Conservation (phyloP, 202 grass and related monocot genomes). For the Zoysia matrella region DNA sequence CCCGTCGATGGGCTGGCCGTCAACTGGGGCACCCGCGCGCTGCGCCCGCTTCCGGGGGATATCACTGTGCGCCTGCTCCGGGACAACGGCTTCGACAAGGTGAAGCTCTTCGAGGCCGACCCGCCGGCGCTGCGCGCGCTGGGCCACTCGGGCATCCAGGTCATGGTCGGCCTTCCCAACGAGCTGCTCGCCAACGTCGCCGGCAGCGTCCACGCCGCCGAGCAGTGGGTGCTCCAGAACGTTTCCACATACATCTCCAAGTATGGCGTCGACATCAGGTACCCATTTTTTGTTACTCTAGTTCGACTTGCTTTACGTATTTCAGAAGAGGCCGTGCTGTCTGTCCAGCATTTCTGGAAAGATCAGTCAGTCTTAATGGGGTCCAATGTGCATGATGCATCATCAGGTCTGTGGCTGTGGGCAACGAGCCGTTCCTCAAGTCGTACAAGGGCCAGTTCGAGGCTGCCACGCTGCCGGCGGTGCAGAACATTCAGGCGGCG, state of each 20-base stretch:
- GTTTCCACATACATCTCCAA: conserved; percentile 72
- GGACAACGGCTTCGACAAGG: conserved; percentile 85
- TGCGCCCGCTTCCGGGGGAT: conserved; percentile 65
- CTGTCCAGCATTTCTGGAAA: too few relatives aligned
- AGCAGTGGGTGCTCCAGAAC: conserved; percentile 82
- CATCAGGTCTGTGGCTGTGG: conserved; percentile 69
- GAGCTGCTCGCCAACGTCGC: conserved; percentile 58
- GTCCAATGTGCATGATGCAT: too few relatives aligned
- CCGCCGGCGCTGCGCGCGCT: conserved; percentile 55
- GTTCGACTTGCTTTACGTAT: too few relatives aligned
- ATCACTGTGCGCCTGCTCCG: conserved; percentile 60
- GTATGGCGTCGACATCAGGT: conserved; percentile 79
- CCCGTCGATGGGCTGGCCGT: conserved; percentile 54
- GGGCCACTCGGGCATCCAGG: conserved; percentile 74
- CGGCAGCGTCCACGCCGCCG: conserved; percentile 55
- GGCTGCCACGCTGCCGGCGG: conserved; percentile 66
- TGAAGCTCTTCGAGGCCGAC: conserved; percentile 89
- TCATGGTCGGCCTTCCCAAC: conserved; percentile 90
- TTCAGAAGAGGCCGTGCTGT: too few relatives aligned
- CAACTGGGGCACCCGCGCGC: conserved; percentile 76
- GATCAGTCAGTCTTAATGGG: too few relatives aligned
- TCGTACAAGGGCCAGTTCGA: conserved; percentile 85
- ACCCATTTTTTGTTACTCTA: neutral
- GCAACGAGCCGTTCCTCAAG: conserved; percentile 97
- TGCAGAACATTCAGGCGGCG: conserved; percentile 86